These are phyloP conservation scores for Malassezia sympodialis DNA, from an alignment of 1,284 basidiomycete genomes.

Conservation along the genomic window DNA sequence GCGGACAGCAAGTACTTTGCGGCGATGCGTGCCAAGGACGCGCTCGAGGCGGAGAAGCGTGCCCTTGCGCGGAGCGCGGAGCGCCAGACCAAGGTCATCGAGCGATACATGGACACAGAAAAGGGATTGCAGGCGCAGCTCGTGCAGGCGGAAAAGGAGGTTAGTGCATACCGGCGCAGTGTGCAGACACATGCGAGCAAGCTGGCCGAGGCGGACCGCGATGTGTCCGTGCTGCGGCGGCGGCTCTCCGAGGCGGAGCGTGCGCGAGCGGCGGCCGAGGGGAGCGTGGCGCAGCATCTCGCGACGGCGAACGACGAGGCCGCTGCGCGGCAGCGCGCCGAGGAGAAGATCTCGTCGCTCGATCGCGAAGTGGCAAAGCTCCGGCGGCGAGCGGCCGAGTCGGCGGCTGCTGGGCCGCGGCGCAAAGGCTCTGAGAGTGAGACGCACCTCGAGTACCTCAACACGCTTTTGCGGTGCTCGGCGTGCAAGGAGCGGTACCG, in stretches of 20 bases:
- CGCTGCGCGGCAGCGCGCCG: slow-evolving; percentile 24
- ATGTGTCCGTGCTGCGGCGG: slow-evolving; percentile 37
- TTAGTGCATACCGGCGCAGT: slow-evolving; percentile 44
- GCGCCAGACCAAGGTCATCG: slow-evolving; percentile 67
- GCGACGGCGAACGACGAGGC: slow-evolving; percentile 19
- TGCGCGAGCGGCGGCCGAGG: slow-evolving; percentile 20
- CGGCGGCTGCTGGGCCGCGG: slow-evolving; percentile 32
- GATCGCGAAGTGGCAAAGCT: slow-evolving; percentile 32
- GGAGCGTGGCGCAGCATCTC: slow-evolving; percentile 30
- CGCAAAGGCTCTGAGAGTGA: slow-evolving; percentile 21
- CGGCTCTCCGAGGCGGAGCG: slow-evolving; percentile 21
- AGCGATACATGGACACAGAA: slow-evolving; percentile 62
- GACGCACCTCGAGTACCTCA: slow-evolving; percentile 54
- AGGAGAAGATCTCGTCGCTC: slow-evolving; percentile 25
- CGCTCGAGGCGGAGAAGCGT: slow-evolving; percentile 66
- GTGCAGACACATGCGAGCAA: slow-evolving; percentile 30
- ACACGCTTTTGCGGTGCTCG: slow-evolving; percentile 77
- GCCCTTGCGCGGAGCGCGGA: slow-evolving; percentile 60
- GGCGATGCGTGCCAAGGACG: slow-evolving; percentile 79
- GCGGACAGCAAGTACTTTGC: slow-evolving; percentile 90
- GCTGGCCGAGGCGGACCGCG: slow-evolving; percentile 40
- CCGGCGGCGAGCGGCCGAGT: slow-evolving; percentile 29
- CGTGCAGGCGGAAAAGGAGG: slow-evolving; percentile 55
- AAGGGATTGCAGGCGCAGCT: slow-evolving; percentile 56
- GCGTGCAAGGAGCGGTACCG: slow-evolving; percentile 78